Evolutionary conservation across 164 flowering plant species (phyloP).

Genomic region (Nymphaea colorata): DNA sequence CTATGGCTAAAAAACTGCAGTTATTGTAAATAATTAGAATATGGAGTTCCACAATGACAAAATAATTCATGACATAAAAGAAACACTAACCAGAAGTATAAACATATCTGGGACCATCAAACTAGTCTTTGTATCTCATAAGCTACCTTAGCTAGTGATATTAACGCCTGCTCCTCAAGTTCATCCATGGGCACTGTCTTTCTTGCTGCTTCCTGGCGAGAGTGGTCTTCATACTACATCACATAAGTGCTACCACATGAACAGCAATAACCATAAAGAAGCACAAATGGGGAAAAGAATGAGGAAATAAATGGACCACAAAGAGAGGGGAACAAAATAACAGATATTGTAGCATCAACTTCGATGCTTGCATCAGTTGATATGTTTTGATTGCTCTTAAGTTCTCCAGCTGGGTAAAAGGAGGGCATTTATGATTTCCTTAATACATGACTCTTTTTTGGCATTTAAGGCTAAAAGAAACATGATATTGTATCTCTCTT

Average conservation of each 20-base stretch:
- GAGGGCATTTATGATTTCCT: no score
- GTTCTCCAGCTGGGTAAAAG: no score
- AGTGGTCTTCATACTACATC: slow-evolving; percentile 69
- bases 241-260: background rate
- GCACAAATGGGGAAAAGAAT: background rate
- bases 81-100: no score
- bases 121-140: background rate
- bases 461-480: no score
- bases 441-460: no score
- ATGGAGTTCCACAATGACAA: no score
- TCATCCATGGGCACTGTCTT: slow-evolving; percentile 67
- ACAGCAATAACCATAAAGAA: background rate
- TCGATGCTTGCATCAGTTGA: background rate
- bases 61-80: no score
- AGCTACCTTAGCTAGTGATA: slow-evolving; percentile 72
- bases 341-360: background rate
- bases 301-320: background rate
- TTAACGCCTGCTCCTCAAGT: slow-evolving; percentile 90
- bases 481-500: no score
- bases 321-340: background rate
- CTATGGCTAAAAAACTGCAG: no score
- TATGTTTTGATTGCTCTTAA: no score
- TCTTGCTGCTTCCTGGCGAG: slow-evolving; percentile 66
- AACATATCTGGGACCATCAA: no score
- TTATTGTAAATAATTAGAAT: no score